phyloP scores from a whole-genome alignment of 108 stramenopile species.

The Hondaea fermentalgiana region DNA sequence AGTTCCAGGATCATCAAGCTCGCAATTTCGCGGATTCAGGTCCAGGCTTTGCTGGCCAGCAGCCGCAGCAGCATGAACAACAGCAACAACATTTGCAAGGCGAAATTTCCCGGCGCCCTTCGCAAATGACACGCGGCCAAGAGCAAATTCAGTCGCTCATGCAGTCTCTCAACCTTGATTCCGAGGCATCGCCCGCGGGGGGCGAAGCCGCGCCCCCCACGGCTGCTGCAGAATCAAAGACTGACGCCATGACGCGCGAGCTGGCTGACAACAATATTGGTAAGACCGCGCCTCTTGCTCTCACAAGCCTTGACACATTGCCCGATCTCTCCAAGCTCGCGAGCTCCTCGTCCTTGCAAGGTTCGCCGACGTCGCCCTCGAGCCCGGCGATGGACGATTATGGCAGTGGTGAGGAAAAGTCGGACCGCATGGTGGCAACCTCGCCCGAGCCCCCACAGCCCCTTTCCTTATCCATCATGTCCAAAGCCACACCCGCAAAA shows the following conservation, averaged over 20 bases:
- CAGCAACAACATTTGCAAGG: neutral
- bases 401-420: neutral
- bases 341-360: too few relatives aligned
- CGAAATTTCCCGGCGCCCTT: neutral
- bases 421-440: neutral
- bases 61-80: neutral
- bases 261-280: too few relatives aligned
- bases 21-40: neutral
- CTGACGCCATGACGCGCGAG: too few relatives aligned
- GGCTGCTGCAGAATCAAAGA: too few relatives aligned
- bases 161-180: neutral
- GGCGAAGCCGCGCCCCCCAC: too few relatives aligned
- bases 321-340: too few relatives aligned
- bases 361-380: too few relatives aligned
- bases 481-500: neutral
- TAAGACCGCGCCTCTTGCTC: too few relatives aligned
- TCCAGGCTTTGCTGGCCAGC: neutral
- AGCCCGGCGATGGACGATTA: neutral
- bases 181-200: neutral
- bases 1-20: neutral
- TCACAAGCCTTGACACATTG: too few relatives aligned
- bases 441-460: neutral
- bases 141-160: neutral
- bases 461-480: neutral
- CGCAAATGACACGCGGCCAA: neutral